Evolutionary conservation across 2,329 filamentous ascomycete genomes (phyloP), one percentile per base, ranked within the genome.

Genomic region (Pestalotiopsis fici): DNA sequence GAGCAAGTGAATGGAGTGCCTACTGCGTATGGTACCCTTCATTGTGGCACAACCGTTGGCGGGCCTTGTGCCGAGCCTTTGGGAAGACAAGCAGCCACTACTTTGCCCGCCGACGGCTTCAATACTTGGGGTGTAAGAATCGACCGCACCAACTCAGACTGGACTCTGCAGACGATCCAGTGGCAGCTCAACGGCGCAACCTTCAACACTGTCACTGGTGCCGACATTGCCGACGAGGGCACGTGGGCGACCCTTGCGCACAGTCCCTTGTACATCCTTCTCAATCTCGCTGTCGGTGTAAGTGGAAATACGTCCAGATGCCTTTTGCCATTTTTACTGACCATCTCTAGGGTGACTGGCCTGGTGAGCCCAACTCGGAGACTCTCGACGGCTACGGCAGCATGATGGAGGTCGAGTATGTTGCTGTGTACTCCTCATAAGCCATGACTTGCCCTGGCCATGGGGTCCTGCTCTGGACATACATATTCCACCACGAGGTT

Each of bases 351-450:
- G 68, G 65, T 54, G 57, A 66, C 64, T 68, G 65, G 85, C 85
- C 86, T 56, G 86, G 86, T 3, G 28, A 76, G 15, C 86, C 87
- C 3, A 85, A 85, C 69, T 71, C 65, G 3, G 71, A 74, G n/a
- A 88, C 86, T 2, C 68, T 71, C 1, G 84, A 81, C 62, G 81
- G 84, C 31, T 82, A 74, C 21, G 83, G 80, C 54, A 82, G 78
- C 72, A 83, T 84, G 76, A 83, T 87, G 81, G 85, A 87, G 74
- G 79, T 86, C 27, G 80, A 78, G 59, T 87, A 87, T 67, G 83
- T 87, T 18, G 83, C 83, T 18, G 74, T 76, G 0, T 77, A 77
- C 70, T 47, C 74, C 37, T 70, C 74, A 39, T 25, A 27, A 63
- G 28, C 57, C 28, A 39, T 15, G 15, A 39, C 13, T 23, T 25